A percentile compares a stretch with the other conserved stretches of the same genome.
Evolutionary conservation across 257 asterid genomes (phyloP).

Genomic region (Cynanchum wilfordii): DNA sequence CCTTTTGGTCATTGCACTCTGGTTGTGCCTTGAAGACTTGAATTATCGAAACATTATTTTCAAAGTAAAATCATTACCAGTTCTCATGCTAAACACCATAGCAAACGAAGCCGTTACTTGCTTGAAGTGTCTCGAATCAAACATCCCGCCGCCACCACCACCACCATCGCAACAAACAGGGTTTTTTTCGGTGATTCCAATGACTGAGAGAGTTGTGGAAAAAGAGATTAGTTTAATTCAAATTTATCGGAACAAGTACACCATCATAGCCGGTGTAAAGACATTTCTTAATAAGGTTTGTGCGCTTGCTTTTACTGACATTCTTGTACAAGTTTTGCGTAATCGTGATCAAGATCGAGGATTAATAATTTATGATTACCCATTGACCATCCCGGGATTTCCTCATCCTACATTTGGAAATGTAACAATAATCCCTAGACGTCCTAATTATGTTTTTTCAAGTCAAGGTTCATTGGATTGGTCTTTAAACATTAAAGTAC

Average conservation of each 20-base stretch:
- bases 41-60: not conserved
- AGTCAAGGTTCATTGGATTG: slow-evolving; percentile 5
- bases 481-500: not conserved
- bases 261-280: slow-evolving; percentile 13
- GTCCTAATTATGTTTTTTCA: slow-evolving; percentile 5
- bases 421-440: slow-evolving; percentile 6
- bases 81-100: not conserved
- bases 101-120: slow-evolving; percentile 1
- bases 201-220: not conserved
- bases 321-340: not conserved
- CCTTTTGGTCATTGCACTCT: slow-evolving; percentile 11
- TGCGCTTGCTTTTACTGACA: slow-evolving; percentile 15
- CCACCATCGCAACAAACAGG: too few relatives aligned
- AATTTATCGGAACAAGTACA: slow-evolving; percentile 9
- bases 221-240: not conserved
- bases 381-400: slow-evolving; percentile 18
- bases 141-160: not conserved
- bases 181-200: not conserved
- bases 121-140: not conserved
- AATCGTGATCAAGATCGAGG: not conserved
- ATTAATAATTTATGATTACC: not conserved
- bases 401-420: slow-evolving; percentile 26
- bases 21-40: slow-evolving; percentile 8
- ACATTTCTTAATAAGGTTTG: slow-evolving; percentile 12
- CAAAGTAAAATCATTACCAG: not conserved